Conservation (phyloP, 768 basidiomycete species). For the Boletus coccyginus region DNA sequence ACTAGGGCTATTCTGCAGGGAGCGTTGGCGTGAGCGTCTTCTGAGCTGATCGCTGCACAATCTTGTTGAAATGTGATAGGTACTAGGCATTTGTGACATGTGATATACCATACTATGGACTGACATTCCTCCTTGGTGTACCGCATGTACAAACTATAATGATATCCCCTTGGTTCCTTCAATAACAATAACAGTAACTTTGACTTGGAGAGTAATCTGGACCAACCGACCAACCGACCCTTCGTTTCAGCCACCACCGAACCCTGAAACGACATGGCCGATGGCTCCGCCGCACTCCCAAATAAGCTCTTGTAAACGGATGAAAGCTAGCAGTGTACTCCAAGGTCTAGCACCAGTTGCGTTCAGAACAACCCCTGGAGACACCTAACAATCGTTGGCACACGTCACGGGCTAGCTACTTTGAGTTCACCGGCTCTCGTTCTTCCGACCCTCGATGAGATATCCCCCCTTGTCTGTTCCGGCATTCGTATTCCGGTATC, state of each 20-base stretch:
- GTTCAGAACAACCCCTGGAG: too few relatives aligned
- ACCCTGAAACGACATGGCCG: not conserved
- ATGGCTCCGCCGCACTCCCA: too few relatives aligned
- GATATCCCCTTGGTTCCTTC: not conserved
- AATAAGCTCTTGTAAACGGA: not conserved
- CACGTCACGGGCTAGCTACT: not conserved
- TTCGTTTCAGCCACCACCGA: not conserved
- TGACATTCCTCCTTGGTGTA: not conserved
- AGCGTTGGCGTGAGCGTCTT: conserved; percentile 20
- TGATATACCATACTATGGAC: not conserved
- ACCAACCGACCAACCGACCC: not conserved
- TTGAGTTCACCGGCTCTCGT: not conserved
- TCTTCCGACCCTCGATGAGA: not conserved
- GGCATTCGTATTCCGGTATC: not conserved
- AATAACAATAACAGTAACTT: too few relatives aligned
- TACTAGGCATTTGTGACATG: not conserved
- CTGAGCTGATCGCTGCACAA: not conserved
- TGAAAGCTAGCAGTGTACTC: too few relatives aligned
- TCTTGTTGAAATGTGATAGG: not conserved
- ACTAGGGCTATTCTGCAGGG: conserved; percentile 12
- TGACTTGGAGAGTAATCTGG: not conserved
- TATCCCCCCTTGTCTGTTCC: too few relatives aligned
- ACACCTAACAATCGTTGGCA: too few relatives aligned
- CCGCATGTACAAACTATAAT: not conserved
- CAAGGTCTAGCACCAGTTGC: too few relatives aligned